Evolutionary conservation across 2,329 filamentous ascomycete species (phyloP), one percentile per base, ranked within the genome.

Genomic region (Ilyonectria sp.): DNA sequence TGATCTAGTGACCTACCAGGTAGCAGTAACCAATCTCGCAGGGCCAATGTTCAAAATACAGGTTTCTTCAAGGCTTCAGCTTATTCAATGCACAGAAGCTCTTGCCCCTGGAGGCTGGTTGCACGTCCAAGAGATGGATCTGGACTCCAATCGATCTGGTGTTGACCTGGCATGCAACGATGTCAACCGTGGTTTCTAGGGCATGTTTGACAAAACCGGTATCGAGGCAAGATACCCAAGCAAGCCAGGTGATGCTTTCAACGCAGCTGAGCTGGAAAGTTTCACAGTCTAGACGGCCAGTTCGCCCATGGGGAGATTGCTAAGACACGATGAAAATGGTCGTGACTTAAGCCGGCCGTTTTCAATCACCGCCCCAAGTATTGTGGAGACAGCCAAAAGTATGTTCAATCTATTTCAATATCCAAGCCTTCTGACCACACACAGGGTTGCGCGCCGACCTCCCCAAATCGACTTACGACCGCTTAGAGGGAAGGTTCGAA

Each of bases 131-230:
- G 69, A 70, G n/a, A 60, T 4, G 19, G n/a, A n/a, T n/a, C n/a
- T n/a, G n/a, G n/a, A n/a, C n/a, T n/a, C n/a, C n/a, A n/a, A n/a
- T n/a, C n/a, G n/a, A n/a, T n/a, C n/a, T n/a, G n/a, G n/a, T n/a
- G n/a, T 43, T 11, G 56, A 60, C 2, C 53, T 65, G n/a, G 69
- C 60, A 1, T 29, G 29, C 6, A 65, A 63, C 17, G 69, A 70
- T 5, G 55, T 68, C 1, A 65, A 23, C 23, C 35, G 17, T 0
- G 35, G 61, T 6, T 50, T 68, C 9, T 55, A 43, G 1, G 60
- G 68, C 0, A 57, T 70, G 1, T 68, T 70, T 17, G 57, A 70
- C 37, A 43, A 50, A 5, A 55, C 70, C 13, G 69, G 69, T 1
- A 64, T 70, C 17, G 59, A 49, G 2, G 23, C 46, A 0, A 26